phyloP scores from a whole-genome alignment of 2,329 filamentous ascomycete genomes.

The Alternaria viburni region DNA sequence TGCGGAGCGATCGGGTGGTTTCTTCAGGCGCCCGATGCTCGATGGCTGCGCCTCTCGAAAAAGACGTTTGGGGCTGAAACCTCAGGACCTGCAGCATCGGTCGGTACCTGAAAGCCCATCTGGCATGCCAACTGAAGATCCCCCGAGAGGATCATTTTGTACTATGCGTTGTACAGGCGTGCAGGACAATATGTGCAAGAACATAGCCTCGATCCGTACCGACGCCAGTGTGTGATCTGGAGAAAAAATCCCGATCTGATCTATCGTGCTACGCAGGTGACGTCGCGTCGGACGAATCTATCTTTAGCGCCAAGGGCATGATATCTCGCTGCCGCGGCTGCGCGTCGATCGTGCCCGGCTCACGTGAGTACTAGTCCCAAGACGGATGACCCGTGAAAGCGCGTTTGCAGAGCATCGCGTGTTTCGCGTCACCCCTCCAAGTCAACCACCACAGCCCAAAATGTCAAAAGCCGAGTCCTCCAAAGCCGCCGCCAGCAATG shows the following conservation, averaged over 20 bases:
- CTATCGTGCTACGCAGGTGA: not conserved
- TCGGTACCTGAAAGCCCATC: not conserved
- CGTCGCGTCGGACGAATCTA: not conserved
- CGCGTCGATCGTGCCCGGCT: not conserved
- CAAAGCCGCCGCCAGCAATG: conserved; percentile 53
- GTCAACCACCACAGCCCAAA: conserved; percentile 22
- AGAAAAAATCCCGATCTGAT: not conserved
- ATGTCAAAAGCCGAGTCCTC: conserved; percentile 60
- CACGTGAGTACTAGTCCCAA: conserved; percentile 24
- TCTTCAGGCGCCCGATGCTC: not conserved
- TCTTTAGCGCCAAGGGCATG: not conserved
- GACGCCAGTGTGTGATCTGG: not conserved
- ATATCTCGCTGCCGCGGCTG: not conserved
- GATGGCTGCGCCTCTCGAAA: not conserved
- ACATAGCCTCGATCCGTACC: not conserved
- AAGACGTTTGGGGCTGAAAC: conserved; percentile 16
- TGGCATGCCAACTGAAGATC: not conserved
- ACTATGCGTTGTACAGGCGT: not conserved
- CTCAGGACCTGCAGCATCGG: not conserved
- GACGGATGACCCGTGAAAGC: conserved; percentile 26
- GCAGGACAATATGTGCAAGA: not conserved
- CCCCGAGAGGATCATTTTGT: not conserved
- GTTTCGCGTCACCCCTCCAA: conserved; percentile 34
- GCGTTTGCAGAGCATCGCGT: conserved; percentile 18
- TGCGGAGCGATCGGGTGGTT: not conserved